Conservation (phyloP, 495 filamentous ascomycete genomes). For the Pseudomonodictys pantanalensis region DNA sequence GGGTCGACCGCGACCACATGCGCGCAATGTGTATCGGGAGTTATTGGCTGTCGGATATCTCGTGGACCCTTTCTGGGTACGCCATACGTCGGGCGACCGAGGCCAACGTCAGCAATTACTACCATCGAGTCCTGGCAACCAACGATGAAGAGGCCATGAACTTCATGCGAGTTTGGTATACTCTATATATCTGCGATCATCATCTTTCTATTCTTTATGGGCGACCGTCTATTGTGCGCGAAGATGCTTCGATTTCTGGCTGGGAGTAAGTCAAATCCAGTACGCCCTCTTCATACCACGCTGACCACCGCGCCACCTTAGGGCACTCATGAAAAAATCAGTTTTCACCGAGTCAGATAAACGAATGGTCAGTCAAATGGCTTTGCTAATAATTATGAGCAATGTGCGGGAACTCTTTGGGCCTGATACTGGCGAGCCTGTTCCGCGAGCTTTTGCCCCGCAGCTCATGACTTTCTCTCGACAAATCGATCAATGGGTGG, state of each 20-base stretch:
- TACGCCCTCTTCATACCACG: too few species aligned
- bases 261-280: too few species aligned
- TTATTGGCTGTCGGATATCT: conserved; percentile 56
- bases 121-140: conserved; percentile 48
- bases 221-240: conserved; percentile 51
- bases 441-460: conserved; percentile 46
- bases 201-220: conserved; percentile 57
- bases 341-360: conserved; percentile 43
- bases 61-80: conserved; percentile 57
- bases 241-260: conserved; percentile 40
- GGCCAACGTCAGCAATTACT: conserved; percentile 50
- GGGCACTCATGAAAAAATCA: conserved; percentile 38
- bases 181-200: conserved; percentile 56
- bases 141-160: conserved; percentile 43
- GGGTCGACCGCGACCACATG: conserved; percentile 52
- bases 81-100: conserved; percentile 58
- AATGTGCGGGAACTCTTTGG: conserved; percentile 45
- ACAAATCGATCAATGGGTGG: conserved; percentile 48
- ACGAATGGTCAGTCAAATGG: conserved; percentile 43
- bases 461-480: conserved; percentile 40
- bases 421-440: conserved; percentile 38
- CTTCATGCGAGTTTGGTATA: conserved; percentile 46
- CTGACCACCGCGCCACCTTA: too few species aligned
- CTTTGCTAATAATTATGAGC: conserved; percentile 44
- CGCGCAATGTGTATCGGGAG: conserved; percentile 54